These are phyloP conservation scores for Cryptomeria japonica DNA, from an alignment of 75 land plant genomes.

Conservation along the genomic window DNA sequence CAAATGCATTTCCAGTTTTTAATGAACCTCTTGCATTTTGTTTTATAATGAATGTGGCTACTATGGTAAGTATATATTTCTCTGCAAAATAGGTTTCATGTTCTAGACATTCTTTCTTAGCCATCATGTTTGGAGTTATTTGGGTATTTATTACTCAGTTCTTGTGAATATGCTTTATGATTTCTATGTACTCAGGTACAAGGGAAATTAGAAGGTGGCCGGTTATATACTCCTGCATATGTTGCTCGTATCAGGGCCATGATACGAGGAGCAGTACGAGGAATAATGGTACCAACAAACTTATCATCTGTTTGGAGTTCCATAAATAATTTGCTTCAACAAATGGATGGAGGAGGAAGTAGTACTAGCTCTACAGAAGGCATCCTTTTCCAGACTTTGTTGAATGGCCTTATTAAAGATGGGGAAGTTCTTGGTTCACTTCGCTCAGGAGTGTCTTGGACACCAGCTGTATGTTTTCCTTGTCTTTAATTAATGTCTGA, in stretches of 20 bases:
- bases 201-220: conserved; percentile 97
- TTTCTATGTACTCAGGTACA: conserved; percentile 52
- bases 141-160: not conserved
- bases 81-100: not conserved
- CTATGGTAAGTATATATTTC: not conserved
- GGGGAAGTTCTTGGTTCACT: conserved; percentile 83
- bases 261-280: conserved; percentile 95
- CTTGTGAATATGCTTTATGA: not conserved
- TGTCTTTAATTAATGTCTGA: not conserved
- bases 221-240: conserved; percentile 90
- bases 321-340: conserved; percentile 69
- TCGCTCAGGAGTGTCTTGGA: conserved; percentile 93
- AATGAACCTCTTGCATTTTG: not conserved
- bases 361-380: conserved; percentile 67
- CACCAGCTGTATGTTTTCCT: conserved; percentile 72
- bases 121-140: not conserved
- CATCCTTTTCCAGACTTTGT: conserved; percentile 72
- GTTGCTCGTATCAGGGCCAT: conserved; percentile 83
- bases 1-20: not conserved
- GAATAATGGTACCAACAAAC: conserved; percentile 83
- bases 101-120: not conserved
- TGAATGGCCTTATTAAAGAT: conserved; percentile 76
- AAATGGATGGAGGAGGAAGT: conserved; percentile 50
- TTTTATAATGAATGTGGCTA: not conserved
- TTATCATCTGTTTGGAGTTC: conserved; percentile 75